Evolutionary conservation across 768 basidiomycete species (phyloP), one percentile per base, ranked within the genome.

Genomic region (Trametes cingulata): DNA sequence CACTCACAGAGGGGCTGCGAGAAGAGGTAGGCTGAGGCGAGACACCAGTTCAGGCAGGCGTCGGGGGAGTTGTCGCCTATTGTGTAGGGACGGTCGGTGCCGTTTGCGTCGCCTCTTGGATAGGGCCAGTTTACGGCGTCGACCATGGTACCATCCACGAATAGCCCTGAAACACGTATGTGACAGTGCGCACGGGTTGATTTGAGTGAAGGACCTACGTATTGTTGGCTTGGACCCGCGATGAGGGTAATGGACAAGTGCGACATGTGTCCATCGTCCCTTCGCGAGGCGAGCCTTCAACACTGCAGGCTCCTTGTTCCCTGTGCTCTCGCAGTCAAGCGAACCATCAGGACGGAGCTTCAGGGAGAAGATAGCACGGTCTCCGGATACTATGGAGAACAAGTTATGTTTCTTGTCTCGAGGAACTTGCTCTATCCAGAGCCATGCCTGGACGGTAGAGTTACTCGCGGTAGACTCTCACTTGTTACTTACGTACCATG

Each of bases 201-300:
- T n/a, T n/a, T n/a, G n/a, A n/a, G n/a, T n/a, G n/a, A n/a, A 9
- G 6, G 14, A 46, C 69, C 36, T 71, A 89, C 90, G 84, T 56
- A 90, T 77, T 49, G 79, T 82, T 0, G 88, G 83, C 54, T 80
- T 81, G 5, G 81, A 76, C 6, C 76, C 72, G 46, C 78, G 75
- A 59, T 83, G 80, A 0, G 87, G 83, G 67, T 90, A 78, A 67
- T 90, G 83, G 7, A 90, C 84, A 17, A 93, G 72, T 0, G 81
- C 68, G 12, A 93, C 62, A 67, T 94, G 91, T 0, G 85, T 85
- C 91, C 92, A 93, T 9, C 86, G 81, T 7, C 76, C 76, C 55
- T 79, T 82, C 33, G 78, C 73, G 13, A 91, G 67, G 39, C 73
- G 74, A 1, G 80, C 72, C 8, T 79, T 71, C 52, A 88, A 78